Evolutionary conservation across 768 basidiomycete genomes (phyloP).

Genomic region (Tulasnella sp.): DNA sequence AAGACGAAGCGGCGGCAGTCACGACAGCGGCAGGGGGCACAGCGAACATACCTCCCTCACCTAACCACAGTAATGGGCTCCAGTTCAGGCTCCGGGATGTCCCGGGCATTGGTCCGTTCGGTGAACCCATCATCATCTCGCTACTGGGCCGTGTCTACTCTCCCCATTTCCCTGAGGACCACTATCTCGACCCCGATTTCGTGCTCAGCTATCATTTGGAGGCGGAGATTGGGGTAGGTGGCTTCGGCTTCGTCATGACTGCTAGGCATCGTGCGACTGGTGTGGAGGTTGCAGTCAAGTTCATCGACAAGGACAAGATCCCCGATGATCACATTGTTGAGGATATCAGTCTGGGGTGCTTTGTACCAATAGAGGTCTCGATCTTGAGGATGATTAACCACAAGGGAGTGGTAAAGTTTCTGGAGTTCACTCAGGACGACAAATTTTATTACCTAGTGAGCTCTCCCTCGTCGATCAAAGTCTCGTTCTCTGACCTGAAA

Average conservation of each 20-base stretch:
- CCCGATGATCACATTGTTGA: slow-evolving; percentile 45
- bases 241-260: slow-evolving; percentile 92
- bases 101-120: no score
- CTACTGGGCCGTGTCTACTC: slow-evolving; percentile 27
- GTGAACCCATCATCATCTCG: no score
- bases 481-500: not conserved
- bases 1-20: no score
- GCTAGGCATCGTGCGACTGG: slow-evolving; percentile 51
- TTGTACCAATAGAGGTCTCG: slow-evolving; percentile 72
- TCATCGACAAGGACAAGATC: slow-evolving; percentile 72
- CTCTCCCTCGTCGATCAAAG: not conserved
- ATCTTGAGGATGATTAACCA: slow-evolving; percentile 65
- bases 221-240: slow-evolving; percentile 80
- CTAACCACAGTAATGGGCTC: no score
- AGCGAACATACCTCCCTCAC: no score
- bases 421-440: slow-evolving; percentile 76
- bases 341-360: slow-evolving; percentile 43
- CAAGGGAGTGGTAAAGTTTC: slow-evolving; percentile 69
- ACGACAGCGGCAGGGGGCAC: no score
- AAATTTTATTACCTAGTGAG: slow-evolving; percentile 72
- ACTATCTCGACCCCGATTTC: slow-evolving; percentile 52
- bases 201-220: slow-evolving; percentile 48
- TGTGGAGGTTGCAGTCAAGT: slow-evolving; percentile 84
- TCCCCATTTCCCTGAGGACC: slow-evolving; percentile 48
- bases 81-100: no score